These are phyloP conservation scores for Cyberlindnera misumaiensis DNA, from an alignment of 805 yeast species.

Conservation along the genomic window DNA sequence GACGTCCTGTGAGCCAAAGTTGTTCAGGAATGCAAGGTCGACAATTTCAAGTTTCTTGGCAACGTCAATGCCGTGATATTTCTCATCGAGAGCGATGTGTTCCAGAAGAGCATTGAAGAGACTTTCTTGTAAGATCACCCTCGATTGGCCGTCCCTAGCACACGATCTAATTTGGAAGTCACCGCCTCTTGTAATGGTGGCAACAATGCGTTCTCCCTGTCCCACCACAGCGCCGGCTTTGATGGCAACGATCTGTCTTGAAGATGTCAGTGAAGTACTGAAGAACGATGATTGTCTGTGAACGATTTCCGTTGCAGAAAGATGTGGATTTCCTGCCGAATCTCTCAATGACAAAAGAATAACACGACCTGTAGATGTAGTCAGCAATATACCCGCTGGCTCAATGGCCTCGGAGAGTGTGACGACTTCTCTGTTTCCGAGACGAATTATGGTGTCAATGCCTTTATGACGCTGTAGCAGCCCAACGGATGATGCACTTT, in stretches of 20 bases:
- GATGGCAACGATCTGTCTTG: slow-evolving; percentile 48
- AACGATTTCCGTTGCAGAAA: slow-evolving; percentile 22
- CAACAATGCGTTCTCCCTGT: slow-evolving; percentile 40
- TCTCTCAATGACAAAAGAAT: slow-evolving; percentile 60
- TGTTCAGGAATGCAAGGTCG: slow-evolving; percentile 50
- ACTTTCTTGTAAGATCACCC: slow-evolving; percentile 30
- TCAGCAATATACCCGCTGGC: slow-evolving; percentile 66
- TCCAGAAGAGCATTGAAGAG: slow-evolving; percentile 31
- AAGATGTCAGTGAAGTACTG: slow-evolving; percentile 20
- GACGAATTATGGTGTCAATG: slow-evolving; percentile 31
- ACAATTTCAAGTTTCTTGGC: slow-evolving; percentile 42
- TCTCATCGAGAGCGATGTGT: slow-evolving; percentile 29
- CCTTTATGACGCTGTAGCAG: slow-evolving; percentile 38
- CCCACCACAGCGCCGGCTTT: slow-evolving; percentile 46
- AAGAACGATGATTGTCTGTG: slow-evolving; percentile 30
- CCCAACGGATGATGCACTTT: slow-evolving; percentile 61
- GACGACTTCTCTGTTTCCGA: slow-evolving; percentile 48
- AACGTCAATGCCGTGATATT: slow-evolving; percentile 39
- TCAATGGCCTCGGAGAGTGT: slow-evolving; percentile 53
- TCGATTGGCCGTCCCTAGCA: slow-evolving; percentile 37
- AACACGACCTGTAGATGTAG: slow-evolving; percentile 66
- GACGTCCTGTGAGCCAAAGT: slow-evolving; percentile 29
- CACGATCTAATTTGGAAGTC: slow-evolving; percentile 43
- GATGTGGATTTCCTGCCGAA: slow-evolving; percentile 52
- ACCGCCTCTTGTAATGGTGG: slow-evolving; percentile 37